These are phyloP conservation scores for Trichophyton equinum DNA, from an alignment of 2,329 filamentous ascomycete genomes.

Conservation along the genomic window DNA sequence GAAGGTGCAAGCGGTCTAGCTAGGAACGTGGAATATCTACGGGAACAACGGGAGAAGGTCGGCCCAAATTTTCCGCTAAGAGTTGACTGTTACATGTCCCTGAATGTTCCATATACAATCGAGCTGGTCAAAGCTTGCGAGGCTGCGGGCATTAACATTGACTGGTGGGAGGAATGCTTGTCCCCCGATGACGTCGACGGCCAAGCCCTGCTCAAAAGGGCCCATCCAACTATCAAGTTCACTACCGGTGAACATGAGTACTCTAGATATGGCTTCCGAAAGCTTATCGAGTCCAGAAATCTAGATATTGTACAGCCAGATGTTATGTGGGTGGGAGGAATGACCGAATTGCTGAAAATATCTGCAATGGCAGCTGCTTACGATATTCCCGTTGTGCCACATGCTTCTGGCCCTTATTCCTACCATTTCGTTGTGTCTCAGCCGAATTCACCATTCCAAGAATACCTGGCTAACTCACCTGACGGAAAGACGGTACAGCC, in stretches of 20 bases:
- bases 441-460: slow-evolving; percentile 86
- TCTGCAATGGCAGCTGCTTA: slow-evolving; percentile 82
- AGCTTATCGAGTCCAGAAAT: slow-evolving; percentile 81
- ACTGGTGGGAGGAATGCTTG: slow-evolving; percentile 96
- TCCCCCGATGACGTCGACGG: slow-evolving; percentile 86
- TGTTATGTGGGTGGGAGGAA: slow-evolving; percentile 91
- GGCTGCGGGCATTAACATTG: slow-evolving; percentile 69
- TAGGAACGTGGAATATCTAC: slow-evolving; percentile 83
- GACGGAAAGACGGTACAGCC: slow-evolving; percentile 82
- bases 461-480: slow-evolving; percentile 86
- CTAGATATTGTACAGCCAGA: slow-evolving; percentile 91
- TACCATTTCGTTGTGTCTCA: slow-evolving; percentile 95
- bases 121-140: slow-evolving; percentile 74
- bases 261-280: slow-evolving; percentile 86
- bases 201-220: slow-evolving; percentile 77
- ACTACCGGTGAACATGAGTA: slow-evolving; percentile 95
- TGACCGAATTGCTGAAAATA: slow-evolving; percentile 86
- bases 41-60: slow-evolving; percentile 69
- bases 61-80: slow-evolving; percentile 86
- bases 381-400: slow-evolving; percentile 89
- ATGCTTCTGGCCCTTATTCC: slow-evolving; percentile 84
- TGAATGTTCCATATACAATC: slow-evolving; percentile 87
- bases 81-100: slow-evolving; percentile 94
- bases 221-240: slow-evolving; percentile 82
- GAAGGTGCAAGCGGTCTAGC: slow-evolving; percentile 69